phyloP scores from a whole-genome alignment of 1,139 yeast genomes.

The Yamadazyma mexicana region DNA sequence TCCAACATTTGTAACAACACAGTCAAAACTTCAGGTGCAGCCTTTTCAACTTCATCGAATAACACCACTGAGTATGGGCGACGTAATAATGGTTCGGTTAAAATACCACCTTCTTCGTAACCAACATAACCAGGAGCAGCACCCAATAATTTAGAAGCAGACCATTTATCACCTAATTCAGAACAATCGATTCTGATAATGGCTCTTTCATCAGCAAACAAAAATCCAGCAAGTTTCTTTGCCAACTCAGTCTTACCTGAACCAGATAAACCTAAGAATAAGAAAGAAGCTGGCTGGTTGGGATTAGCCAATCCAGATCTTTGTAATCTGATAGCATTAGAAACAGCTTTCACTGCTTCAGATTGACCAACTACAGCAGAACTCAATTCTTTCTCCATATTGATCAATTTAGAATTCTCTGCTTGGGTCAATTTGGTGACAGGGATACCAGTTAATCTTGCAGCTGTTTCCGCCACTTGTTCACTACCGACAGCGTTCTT shows the following conservation, averaged over 20 bases:
- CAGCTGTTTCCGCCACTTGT: slow-evolving; percentile 95
- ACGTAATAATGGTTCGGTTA: slow-evolving; percentile 87
- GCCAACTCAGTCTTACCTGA: slow-evolving; percentile 99
- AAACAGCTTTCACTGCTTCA: slow-evolving; percentile 94
- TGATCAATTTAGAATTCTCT: slow-evolving; percentile 87
- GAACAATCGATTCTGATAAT: slow-evolving; percentile 98
- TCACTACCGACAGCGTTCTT: slow-evolving; percentile 91
- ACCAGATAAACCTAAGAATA: slow-evolving; percentile 94
- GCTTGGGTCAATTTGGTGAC: slow-evolving; percentile 95
- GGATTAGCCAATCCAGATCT: slow-evolving; percentile 98
- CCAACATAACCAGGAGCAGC: slow-evolving; percentile 99
- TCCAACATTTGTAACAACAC: slow-evolving; percentile 88
- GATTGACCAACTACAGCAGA: slow-evolving; percentile 91
- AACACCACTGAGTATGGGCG: slow-evolving; percentile 92
- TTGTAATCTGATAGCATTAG: slow-evolving; percentile 89
- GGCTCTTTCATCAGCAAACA: slow-evolving; percentile 93
- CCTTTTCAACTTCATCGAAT: slow-evolving; percentile 97
- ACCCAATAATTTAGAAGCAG: slow-evolving; percentile 91
- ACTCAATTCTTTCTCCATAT: slow-evolving; percentile 87
- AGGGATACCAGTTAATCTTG: slow-evolving; percentile 97
- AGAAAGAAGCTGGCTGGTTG: slow-evolving; percentile 91
- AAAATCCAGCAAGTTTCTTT: slow-evolving; percentile 91
- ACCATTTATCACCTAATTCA: slow-evolving; percentile 92
- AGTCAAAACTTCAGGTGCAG: slow-evolving; percentile 97
- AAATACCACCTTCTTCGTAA: slow-evolving; percentile 94